Base-by-base conservation (phyloP, 768 basidiomycete genomes). In the Heimioporus sp. region DNA sequence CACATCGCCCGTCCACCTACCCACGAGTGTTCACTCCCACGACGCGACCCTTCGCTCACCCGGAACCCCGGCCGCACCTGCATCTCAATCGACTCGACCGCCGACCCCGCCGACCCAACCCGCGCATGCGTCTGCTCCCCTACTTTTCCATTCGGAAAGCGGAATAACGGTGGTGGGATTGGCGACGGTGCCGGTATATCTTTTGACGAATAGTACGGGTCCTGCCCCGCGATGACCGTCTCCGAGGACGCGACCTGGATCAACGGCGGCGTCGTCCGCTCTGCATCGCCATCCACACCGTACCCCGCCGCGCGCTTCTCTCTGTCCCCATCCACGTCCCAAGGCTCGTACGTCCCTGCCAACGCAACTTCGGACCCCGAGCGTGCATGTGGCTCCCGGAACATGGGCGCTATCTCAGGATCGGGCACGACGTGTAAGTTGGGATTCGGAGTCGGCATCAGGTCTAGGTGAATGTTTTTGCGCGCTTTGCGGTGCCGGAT, bases 361-460 rank as follows among this genome's bases (percentile, higher is more conserved):
- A 59, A 58, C 4, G 79, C 77, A 10, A 85, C 55, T 57, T 90
- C 88, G 0, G 87, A 90, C 3, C 75, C 66, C 1, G 88, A 88
- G 6, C 85, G 80, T 42, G 67, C 75, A 56, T 90, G 87, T 7
- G 77, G 79, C 31, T 81, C 75, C 21, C 75, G 71, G 69, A 89
- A 87, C 77, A 92, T 91, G 3, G 89, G 87, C 1, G 82, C 77
- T 13, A 78, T 75, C 72, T 92, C 89, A 3, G 81, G 65, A 54
- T 77, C 77, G 45, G 55, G 53, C 3, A 17, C 32, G 6, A 28
- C 5, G 24, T 28, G 24, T 28, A 28, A 6, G 24, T 28, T 28
- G 5, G 24, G 24, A 28, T 28, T 28, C 24, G 24, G 24, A 7
- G 24, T 28, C 6, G 24, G 24, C 24, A 28, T 28, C 24, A 5